Evolutionary conservation across 2,329 filamentous ascomycete species (phyloP).

Genomic region (Sporothrix brasiliensis): DNA sequence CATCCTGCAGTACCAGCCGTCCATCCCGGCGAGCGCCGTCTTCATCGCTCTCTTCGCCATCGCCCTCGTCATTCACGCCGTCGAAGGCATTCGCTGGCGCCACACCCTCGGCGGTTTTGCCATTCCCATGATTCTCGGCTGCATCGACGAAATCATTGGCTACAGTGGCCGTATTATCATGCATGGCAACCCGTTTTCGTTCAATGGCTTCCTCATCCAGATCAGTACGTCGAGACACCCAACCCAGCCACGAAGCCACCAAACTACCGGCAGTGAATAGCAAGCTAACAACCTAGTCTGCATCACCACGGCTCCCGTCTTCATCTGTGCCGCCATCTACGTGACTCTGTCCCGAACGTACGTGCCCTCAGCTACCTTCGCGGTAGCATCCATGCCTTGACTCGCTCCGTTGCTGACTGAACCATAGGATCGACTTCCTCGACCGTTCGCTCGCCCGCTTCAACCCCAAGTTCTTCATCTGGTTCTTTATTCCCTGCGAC

Average conservation of each 20-base stretch:
- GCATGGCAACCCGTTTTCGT: conserved; percentile 60
- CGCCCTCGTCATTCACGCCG: conserved; percentile 51
- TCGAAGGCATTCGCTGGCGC: conserved; percentile 52
- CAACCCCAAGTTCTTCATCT: conserved; percentile 48
- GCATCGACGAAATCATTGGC: conserved; percentile 61
- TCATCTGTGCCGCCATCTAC: conserved; percentile 67
- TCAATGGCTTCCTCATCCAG: conserved; percentile 66
- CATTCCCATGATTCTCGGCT: conserved; percentile 59
- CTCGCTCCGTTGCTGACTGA: not conserved
- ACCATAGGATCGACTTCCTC: conserved; percentile 44
- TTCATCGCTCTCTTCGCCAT: conserved; percentile 52
- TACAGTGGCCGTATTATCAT: conserved; percentile 64
- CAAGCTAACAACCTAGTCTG: conserved; percentile 50
- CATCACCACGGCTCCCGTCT: conserved; percentile 60
- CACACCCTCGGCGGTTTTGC: conserved; percentile 51
- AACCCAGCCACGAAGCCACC: not conserved
- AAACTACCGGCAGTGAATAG: no score
- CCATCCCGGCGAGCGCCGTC: conserved; percentile 47
- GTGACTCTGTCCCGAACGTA: conserved; percentile 54
- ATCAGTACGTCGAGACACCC: conserved; percentile 51
- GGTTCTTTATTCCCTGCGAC: conserved; percentile 57
- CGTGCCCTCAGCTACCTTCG: conserved; percentile 19
- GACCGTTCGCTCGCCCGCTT: conserved; percentile 48
- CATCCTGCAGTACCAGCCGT: conserved; percentile 53
- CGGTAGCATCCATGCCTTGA: not conserved